Percentiles rank a stretch among this genome's conserved stretches.
Evolutionary conservation across 2,329 filamentous ascomycete species (phyloP).

Genomic region (Rachicladosporium sp.): DNA sequence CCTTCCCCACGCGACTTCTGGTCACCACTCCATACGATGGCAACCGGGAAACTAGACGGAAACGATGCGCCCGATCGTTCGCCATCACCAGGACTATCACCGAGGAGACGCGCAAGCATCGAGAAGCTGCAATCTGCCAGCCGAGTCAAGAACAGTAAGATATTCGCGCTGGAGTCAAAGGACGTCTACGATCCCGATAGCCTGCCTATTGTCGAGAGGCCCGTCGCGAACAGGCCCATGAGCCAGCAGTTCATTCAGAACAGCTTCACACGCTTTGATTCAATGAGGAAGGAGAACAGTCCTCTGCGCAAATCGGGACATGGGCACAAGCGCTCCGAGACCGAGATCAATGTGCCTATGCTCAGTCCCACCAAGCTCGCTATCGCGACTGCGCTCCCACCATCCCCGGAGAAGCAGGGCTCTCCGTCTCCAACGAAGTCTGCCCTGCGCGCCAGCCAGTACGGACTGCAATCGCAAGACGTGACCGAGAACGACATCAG

Average conservation of each 20-base stretch:
- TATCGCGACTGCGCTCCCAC: conserved; percentile 15
- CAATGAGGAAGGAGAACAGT: conserved; percentile 28
- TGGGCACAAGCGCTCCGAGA: conserved; percentile 38
- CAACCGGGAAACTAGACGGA: conserved; percentile 47
- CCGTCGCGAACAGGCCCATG: conserved; percentile 49
- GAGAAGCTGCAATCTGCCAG: conserved; percentile 92
- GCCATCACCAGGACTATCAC: conserved; percentile 46
- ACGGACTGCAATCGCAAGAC: conserved; percentile 39
- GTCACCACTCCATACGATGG: conserved; percentile 61
- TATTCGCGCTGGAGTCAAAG: conserved; percentile 85
- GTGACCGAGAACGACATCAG: conserved; percentile 56
- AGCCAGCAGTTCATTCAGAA: conserved; percentile 56
- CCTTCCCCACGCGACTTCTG: conserved; percentile 76
- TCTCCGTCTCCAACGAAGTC: conserved; percentile 78
- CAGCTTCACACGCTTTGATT: conserved; percentile 49
- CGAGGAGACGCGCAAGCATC: conserved; percentile 72
- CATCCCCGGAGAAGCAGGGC: conserved; percentile 50
- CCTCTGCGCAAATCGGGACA: conserved; percentile 16
- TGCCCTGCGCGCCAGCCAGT: conserved; percentile 54
- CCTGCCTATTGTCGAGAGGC: conserved; percentile 67
- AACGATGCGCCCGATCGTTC: conserved; percentile 50
- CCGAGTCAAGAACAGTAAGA: conserved; percentile 94
- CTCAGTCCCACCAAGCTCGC: conserved; percentile 41
- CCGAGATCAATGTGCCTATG: conserved; percentile 47
- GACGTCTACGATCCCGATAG: conserved; percentile 80